Conservation (phyloP, 495 filamentous ascomycete species). For the Neohortaea acidophila region DNA sequence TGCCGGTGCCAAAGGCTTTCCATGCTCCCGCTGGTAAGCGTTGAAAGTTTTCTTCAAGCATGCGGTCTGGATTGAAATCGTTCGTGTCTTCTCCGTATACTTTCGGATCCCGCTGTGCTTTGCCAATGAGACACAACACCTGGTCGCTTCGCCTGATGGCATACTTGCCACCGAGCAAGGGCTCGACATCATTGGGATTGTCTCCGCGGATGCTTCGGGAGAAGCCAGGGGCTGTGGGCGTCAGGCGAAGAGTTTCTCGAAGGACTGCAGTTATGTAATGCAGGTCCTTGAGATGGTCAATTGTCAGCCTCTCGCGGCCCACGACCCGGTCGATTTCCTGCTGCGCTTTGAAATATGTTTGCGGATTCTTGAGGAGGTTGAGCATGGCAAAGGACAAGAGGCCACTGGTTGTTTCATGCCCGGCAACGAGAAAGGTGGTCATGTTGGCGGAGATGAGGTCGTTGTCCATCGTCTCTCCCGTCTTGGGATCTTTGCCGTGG, state of each 20-base stretch:
- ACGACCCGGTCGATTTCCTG: slow-evolving; percentile 53
- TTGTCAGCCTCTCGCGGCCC: slow-evolving; percentile 44
- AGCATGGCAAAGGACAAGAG: slow-evolving; percentile 35
- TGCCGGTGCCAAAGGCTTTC: slow-evolving; percentile 50
- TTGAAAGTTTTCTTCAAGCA: slow-evolving; percentile 47
- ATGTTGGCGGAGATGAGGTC: slow-evolving; percentile 21
- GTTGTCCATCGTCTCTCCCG: slow-evolving; percentile 19
- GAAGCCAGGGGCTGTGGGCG: slow-evolving; percentile 48
- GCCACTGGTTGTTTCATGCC: slow-evolving; percentile 24
- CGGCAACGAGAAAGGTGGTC: slow-evolving; percentile 21
- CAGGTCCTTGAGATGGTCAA: slow-evolving; percentile 53
- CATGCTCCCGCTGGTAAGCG: slow-evolving; percentile 38
- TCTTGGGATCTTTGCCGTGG: slow-evolving; percentile 19
- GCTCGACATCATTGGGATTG: slow-evolving; percentile 37
- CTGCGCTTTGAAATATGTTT: slow-evolving; percentile 43
- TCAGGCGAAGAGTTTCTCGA: slow-evolving; percentile 55
- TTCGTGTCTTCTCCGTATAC: slow-evolving; percentile 44
- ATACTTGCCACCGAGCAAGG: slow-evolving; percentile 48
- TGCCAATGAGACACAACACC: slow-evolving; percentile 44
- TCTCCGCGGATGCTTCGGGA: no score
- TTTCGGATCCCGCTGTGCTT: slow-evolving; percentile 50
- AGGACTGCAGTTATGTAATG: slow-evolving; percentile 50
- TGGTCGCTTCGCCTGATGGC: slow-evolving; percentile 42
- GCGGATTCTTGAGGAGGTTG: slow-evolving; percentile 46
- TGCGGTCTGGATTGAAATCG: slow-evolving; percentile 47